A percentile compares a stretch with the other conserved stretches of the same genome.
phyloP scores from a whole-genome alignment of 495 filamentous ascomycete species.

The Podospora pseudocomata region DNA sequence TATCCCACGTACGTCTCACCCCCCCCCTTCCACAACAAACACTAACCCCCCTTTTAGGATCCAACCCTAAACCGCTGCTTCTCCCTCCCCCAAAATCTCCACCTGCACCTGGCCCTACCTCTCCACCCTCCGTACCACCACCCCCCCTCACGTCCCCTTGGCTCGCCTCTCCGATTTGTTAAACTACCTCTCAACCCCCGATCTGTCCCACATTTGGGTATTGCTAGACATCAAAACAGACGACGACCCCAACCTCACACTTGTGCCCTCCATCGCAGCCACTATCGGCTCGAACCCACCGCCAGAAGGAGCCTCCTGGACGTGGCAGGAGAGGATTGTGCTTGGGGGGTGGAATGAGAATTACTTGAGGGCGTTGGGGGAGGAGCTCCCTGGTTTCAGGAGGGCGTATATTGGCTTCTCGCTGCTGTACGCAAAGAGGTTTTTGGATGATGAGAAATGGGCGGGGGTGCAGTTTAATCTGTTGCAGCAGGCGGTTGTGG shows the following conservation, averaged over 20 bases:
- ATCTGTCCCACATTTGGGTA: conserved; percentile 73
- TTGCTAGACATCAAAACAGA: conserved; percentile 85
- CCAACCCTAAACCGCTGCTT: conserved; percentile 72
- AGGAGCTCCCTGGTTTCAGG: conserved; percentile 63
- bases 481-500: conserved; percentile 59
- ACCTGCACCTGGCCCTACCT: conserved; percentile 76
- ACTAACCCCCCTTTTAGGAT: conserved; percentile 54
- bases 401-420: conserved; percentile 72
- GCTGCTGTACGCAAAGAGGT: conserved; percentile 62
- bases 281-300: conserved; percentile 54
- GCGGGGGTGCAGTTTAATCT: conserved; percentile 72
- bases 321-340: conserved; percentile 69
- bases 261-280: conserved; percentile 62
- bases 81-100: conserved; percentile 62
- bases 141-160: conserved; percentile 66
- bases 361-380: conserved; percentile 56
- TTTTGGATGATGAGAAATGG: conserved; percentile 45
- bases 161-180: conserved; percentile 73
- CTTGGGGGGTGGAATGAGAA: conserved; percentile 74
- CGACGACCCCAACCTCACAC: conserved; percentile 59
- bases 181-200: conserved; percentile 58
- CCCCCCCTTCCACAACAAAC: not conserved
- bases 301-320: conserved; percentile 24
- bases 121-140: conserved; percentile 60
- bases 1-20: conserved; percentile 64